Conservation (phyloP, 2,329 filamentous ascomycete genomes). For the Aspergillus niger region DNA sequence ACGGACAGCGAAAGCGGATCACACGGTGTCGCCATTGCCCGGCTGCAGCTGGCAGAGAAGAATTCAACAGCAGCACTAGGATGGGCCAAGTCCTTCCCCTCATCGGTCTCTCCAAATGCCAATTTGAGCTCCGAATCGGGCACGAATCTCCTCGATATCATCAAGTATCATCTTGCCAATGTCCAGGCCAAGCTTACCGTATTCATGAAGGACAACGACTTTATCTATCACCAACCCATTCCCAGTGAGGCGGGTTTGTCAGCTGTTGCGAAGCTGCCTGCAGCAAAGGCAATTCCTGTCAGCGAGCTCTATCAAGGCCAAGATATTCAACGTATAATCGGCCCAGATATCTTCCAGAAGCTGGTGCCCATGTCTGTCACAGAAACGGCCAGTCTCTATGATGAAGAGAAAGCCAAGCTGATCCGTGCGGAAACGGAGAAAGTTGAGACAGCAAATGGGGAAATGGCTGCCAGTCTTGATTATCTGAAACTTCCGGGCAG, state of each 20-base stretch:
- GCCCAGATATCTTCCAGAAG: slow-evolving; percentile 93
- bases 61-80: slow-evolving; percentile 77
- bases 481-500: slow-evolving; percentile 89
- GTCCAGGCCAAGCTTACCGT: slow-evolving; percentile 79
- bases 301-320: slow-evolving; percentile 96
- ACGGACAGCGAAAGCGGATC: slow-evolving; percentile 87
- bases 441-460: slow-evolving; percentile 87
- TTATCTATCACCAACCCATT: slow-evolving; percentile 93
- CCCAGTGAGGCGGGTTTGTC: slow-evolving; percentile 81
- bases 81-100: slow-evolving; percentile 77
- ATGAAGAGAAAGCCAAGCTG: slow-evolving; percentile 97
- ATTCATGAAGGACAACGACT: slow-evolving; percentile 90
- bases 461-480: slow-evolving; percentile 93
- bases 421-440: slow-evolving; percentile 91
- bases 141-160: slow-evolving; percentile 71
- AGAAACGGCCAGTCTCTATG: slow-evolving; percentile 93
- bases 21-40: slow-evolving; percentile 80
- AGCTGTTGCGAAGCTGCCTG: slow-evolving; percentile 84
- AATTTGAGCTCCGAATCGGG: slow-evolving; percentile 83
- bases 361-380: slow-evolving; percentile 96
- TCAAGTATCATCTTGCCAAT: slow-evolving; percentile 76
- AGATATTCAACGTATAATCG: slow-evolving; percentile 95
- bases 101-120: slow-evolving; percentile 73
- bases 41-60: slow-evolving; percentile 77
- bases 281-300: slow-evolving; percentile 94